Evolutionary conservation across 2,329 filamentous ascomycete genomes (phyloP).

Genomic region (Septoria petroselini): DNA sequence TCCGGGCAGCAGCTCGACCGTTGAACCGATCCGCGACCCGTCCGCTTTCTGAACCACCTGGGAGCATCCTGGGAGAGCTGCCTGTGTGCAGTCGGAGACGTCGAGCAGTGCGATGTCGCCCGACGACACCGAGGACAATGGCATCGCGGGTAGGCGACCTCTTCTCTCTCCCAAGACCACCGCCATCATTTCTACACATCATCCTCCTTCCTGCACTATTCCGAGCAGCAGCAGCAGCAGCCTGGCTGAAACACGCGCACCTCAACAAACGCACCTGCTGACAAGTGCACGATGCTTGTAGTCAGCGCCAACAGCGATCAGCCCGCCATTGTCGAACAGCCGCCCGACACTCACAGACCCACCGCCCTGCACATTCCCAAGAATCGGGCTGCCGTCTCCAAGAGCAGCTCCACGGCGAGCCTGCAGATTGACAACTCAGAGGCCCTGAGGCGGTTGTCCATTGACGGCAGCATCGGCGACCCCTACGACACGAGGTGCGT

Average conservation of each 20-base stretch:
- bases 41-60: no score
- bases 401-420: constrained; percentile 35
- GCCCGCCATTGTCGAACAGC: constrained; percentile 18
- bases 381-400: constrained; percentile 48
- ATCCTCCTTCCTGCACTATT: no score
- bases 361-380: constrained; percentile 42
- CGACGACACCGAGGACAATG: no score
- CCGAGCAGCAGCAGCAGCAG: no score
- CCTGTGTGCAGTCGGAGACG: no score
- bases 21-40: no score
- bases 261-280: background rate
- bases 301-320: constrained; percentile 12
- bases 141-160: no score
- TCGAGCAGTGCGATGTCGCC: no score
- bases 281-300: background rate
- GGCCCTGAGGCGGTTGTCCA: constrained; percentile 63
- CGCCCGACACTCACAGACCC: constrained; percentile 17
- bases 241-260: background rate
- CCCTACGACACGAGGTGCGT: constrained; percentile 70
- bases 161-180: no score
- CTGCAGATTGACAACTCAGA: constrained; percentile 55
- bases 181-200: no score
- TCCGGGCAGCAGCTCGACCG: no score
- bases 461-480: constrained; percentile 66
- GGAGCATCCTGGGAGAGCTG: no score